Conservation (phyloP, 2,329 filamentous ascomycete genomes). For the Apiospora malaysiana region DNA sequence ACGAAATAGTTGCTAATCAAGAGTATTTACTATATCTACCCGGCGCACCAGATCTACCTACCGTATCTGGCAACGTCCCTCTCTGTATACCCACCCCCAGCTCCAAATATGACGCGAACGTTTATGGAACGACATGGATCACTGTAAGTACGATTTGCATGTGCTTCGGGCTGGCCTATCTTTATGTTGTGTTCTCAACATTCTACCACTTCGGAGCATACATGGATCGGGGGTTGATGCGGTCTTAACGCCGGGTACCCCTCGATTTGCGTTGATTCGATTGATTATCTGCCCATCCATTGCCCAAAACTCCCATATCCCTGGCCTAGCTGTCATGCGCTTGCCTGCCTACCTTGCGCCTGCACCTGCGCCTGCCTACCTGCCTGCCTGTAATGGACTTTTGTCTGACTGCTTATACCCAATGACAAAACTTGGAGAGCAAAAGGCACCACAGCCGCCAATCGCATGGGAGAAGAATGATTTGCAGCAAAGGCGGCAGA, state of each 20-base stretch:
- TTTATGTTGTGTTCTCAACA: background rate
- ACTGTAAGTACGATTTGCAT: conserved; percentile 3
- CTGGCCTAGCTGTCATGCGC: conserved; percentile 3
- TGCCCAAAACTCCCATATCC: background rate
- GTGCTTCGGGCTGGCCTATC: background rate
- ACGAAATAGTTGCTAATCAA: background rate
- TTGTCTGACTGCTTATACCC: background rate
- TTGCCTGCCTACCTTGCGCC: too few species aligned
- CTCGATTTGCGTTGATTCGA: background rate
- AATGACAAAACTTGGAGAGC: background rate
- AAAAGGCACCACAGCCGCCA: background rate
- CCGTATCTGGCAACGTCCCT: background rate
- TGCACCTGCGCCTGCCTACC: background rate
- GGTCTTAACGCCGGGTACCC: conserved; percentile 10
- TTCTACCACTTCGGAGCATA: background rate
- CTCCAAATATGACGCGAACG: conserved; percentile 7
- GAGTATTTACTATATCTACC: background rate
- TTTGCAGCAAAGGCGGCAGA: background rate
- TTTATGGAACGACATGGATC: conserved; percentile 14
- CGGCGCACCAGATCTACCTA: background rate
- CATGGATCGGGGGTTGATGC: background rate
- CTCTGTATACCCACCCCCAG: background rate
- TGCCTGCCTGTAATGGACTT: background rate
- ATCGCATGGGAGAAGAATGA: conserved; percentile 2
- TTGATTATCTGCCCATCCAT: background rate